These are phyloP conservation scores for Fusarium sambucinum DNA, from an alignment of 2,329 filamentous ascomycete genomes.

Conservation along the genomic window DNA sequence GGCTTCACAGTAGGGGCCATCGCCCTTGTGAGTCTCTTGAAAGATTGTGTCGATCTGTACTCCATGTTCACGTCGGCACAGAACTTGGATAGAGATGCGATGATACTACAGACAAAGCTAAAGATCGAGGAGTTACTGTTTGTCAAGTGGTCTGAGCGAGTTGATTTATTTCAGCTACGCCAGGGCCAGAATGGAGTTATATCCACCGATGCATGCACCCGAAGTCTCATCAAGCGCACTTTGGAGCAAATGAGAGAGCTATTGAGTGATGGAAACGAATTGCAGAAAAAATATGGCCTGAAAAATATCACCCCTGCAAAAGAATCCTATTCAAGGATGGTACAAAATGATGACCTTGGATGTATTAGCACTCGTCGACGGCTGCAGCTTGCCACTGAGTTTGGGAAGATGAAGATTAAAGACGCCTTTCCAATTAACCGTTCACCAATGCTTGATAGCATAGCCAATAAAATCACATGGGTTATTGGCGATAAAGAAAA, in stretches of 20 bases:
- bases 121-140: background rate
- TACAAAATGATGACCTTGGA: no score
- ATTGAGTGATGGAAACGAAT: no score
- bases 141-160: background rate
- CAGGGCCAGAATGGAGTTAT: background rate
- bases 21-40: background rate
- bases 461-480: background rate
- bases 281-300: no score
- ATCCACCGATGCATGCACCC: background rate
- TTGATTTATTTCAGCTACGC: background rate
- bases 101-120: rapidly evolving
- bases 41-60: background rate
- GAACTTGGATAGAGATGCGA: background rate
- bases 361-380: no score
- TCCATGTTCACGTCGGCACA: background rate
- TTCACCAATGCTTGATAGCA: background rate
- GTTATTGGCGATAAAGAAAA: background rate
- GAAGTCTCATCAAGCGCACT: rapidly evolving
- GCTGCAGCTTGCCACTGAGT: no score
- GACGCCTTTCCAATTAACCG: background rate
- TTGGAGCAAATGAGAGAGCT: no score
- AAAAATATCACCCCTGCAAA: no score
- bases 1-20: background rate
- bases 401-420: background rate
- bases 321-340: no score